phyloP scores from a whole-genome alignment of 148 eudicot species.

The Vaccinium corymbosum region DNA sequence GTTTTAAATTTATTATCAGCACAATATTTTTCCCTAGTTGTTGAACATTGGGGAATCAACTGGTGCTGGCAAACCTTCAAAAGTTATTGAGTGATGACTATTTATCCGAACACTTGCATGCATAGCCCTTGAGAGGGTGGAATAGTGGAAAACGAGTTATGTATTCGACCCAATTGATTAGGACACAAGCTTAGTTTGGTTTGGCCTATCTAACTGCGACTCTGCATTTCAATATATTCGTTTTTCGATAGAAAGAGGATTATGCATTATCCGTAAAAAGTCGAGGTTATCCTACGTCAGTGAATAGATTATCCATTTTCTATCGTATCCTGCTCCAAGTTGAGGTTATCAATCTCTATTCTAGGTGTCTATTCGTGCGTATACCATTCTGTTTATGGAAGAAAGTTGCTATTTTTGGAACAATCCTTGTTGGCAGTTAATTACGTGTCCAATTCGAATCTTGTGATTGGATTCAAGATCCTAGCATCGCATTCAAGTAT shows the following conservation, averaged over 20 bases:
- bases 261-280: neutral
- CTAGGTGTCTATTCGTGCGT: neutral
- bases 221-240: conserved; percentile 4
- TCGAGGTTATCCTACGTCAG: neutral
- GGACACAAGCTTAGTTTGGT: neutral
- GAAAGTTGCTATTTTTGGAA: neutral
- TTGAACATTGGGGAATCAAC: neutral
- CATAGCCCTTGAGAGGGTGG: neutral
- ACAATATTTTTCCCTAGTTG: neutral
- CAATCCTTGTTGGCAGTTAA: neutral
- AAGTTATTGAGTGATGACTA: neutral
- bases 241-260: neutral
- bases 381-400: neutral
- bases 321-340: neutral
- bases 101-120: neutral
- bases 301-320: neutral
- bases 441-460: neutral
- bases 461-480: neutral
- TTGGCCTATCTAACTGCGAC: neutral
- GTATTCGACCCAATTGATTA: neutral
- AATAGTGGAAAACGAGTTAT: neutral
- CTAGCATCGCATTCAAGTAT: neutral
- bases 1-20: neutral
- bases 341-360: neutral
- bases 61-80: neutral